phyloP scores from a whole-genome alignment of 257 asterid genomes.

The Nyctanthes arbortristis region DNA sequence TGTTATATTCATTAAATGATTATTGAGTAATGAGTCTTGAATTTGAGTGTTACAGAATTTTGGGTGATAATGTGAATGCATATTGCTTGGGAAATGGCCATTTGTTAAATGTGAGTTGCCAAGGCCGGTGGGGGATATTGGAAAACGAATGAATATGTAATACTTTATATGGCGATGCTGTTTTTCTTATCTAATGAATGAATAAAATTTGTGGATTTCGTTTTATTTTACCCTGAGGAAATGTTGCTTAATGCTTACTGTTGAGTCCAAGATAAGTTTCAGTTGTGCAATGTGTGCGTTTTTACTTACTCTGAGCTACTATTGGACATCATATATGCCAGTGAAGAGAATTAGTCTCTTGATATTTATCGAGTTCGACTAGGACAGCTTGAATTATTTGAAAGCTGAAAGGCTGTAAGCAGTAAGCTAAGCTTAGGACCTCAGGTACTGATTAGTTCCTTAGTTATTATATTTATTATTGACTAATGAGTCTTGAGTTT shows the following conservation, averaged over 20 bases:
- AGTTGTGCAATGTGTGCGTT: not conserved
- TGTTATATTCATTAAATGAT: no score
- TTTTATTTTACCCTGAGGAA: not conserved
- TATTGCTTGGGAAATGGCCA: not conserved
- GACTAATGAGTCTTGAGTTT: no score
- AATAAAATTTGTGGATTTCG: not conserved
- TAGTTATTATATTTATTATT: no score
- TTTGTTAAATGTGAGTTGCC: not conserved
- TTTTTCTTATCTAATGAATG: no score
- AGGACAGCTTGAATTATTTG: constrained; percentile 6
- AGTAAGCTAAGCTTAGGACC: no score
- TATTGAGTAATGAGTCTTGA: no score
- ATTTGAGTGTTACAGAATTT: not conserved
- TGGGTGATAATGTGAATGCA: not conserved
- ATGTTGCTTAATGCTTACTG: no score
- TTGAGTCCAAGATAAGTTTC: not conserved
- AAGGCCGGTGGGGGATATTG: not conserved
- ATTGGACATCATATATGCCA: not conserved
- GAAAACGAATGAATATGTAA: not conserved
- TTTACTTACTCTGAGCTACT: not conserved
- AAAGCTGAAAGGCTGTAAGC: no score
- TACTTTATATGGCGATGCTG: not conserved
- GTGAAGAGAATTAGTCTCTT: constrained; percentile 1
- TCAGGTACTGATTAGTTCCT: no score
- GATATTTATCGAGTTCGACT: not conserved